A percentile compares a stretch with the other conserved stretches of the same genome.
Conservation (phyloP, 2,329 filamentous ascomycete species). For the Sclerotinia glacialis region DNA sequence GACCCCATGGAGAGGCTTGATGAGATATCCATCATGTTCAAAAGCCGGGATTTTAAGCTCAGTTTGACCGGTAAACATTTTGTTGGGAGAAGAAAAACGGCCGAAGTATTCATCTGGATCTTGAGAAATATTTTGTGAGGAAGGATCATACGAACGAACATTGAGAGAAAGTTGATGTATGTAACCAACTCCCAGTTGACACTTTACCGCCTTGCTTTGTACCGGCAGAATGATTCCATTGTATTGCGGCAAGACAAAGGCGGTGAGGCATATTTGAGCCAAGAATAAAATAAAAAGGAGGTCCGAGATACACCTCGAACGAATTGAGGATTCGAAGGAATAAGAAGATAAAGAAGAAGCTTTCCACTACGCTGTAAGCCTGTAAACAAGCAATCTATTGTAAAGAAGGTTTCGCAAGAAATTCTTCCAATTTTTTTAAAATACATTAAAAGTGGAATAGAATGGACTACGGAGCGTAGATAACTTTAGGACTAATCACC, state of each 20-base stretch:
- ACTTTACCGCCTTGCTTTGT: too few species aligned
- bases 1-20: neutral
- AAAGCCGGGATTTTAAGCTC: neutral
- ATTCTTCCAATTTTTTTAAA: neutral
- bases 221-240: too few species aligned
- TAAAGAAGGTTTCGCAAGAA: neutral
- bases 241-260: too few species aligned
- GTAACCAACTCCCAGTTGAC: too few species aligned
- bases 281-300: too few species aligned
- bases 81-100: neutral
- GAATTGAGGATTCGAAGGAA: neutral
- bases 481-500: neutral
- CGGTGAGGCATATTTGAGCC: too few species aligned
- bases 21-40: neutral
- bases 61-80: neutral
- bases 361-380: neutral
- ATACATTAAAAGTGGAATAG: neutral
- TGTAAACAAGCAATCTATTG: neutral
- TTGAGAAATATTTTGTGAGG: neutral
- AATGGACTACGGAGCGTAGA: neutral
- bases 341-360: neutral
- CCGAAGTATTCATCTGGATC: neutral
- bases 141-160: neutral
- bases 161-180: too few species aligned
- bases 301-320: neutral